phyloP scores from a whole-genome alignment of 2,329 filamentous ascomycete species.

The Colletotrichum sp. region DNA sequence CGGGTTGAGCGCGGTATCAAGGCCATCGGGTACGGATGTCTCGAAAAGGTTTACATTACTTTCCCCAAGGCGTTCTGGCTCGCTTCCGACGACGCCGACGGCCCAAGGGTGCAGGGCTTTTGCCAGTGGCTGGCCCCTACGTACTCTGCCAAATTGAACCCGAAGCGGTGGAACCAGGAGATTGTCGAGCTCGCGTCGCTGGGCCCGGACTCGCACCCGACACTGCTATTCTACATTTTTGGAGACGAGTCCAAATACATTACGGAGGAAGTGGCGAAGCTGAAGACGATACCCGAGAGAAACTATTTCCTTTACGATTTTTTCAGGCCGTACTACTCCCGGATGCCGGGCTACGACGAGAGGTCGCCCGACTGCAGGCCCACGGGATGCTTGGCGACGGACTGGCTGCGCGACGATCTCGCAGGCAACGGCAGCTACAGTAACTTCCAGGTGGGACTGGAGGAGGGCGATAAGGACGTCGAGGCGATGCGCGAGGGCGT shows the following conservation, averaged over 20 bases:
- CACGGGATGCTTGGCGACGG: constrained; percentile 68
- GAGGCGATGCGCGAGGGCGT: constrained; percentile 66
- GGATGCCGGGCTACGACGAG: constrained; percentile 70
- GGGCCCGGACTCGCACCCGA: constrained; percentile 70
- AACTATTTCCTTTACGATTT: constrained; percentile 65
- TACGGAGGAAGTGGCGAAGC: constrained; percentile 46
- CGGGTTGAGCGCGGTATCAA: constrained; percentile 65
- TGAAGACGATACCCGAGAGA: constrained; percentile 50
- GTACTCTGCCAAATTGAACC: constrained; percentile 69
- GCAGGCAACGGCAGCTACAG: constrained; percentile 84
- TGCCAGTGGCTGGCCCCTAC: constrained; percentile 76
- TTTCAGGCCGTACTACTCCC: constrained; percentile 80
- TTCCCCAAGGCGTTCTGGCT: constrained; percentile 82
- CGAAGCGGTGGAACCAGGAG: constrained; percentile 74
- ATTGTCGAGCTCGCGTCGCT: constrained; percentile 78
- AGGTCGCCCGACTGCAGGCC: constrained; percentile 65
- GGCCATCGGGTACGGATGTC: constrained; percentile 71
- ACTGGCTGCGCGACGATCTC: constrained; percentile 79
- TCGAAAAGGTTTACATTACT: constrained; percentile 74
- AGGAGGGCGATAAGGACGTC: constrained; percentile 75
- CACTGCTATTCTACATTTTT: constrained; percentile 83
- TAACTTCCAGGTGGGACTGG: constrained; percentile 82
- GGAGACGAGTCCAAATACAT: constrained; percentile 65
- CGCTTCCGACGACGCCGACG: constrained; percentile 36
- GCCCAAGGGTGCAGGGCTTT: constrained; percentile 65